Percentiles rank a stretch among this genome's conserved stretches.
phyloP scores from a whole-genome alignment of 345 rosid genomes.

The Angophora floribunda region DNA sequence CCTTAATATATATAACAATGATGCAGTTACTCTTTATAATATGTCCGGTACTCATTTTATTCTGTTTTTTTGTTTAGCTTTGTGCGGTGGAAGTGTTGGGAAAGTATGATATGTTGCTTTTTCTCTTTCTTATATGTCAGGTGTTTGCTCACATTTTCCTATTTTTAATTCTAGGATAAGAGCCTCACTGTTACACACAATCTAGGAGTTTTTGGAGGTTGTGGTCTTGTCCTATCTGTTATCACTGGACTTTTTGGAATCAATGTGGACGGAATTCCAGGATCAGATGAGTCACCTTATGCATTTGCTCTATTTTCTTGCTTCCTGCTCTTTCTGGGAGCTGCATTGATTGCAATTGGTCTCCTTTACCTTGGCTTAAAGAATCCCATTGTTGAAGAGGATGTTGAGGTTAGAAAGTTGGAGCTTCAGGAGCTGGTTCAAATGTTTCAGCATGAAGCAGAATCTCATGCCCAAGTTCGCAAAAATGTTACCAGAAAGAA shows the following conservation, averaged over 20 bases:
- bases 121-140: background rate
- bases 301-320: constrained; percentile 35
- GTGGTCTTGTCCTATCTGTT: constrained; percentile 46
- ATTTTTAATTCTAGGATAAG: constrained; percentile 14
- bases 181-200: constrained; percentile 59
- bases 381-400: constrained; percentile 29
- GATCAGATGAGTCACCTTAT: constrained; percentile 20
- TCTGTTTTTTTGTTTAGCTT: background rate
- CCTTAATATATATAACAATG: background rate
- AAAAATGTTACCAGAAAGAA: constrained; percentile 15
- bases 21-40: background rate
- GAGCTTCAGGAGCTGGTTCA: constrained; percentile 49
- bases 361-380: constrained; percentile 48
- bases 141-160: background rate
- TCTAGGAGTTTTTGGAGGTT: constrained; percentile 58
- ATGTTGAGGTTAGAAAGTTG: constrained; percentile 32
- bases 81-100: background rate
- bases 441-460: constrained; percentile 51
- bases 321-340: constrained; percentile 25
- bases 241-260: constrained; percentile 53
- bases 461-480: constrained; percentile 45
- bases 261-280: constrained; percentile 52
- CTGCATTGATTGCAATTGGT: constrained; percentile 19
- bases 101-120: background rate
- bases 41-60: background rate